phyloP scores from a whole-genome alignment of 805 yeast species.

The Candida easanensis region DNA sequence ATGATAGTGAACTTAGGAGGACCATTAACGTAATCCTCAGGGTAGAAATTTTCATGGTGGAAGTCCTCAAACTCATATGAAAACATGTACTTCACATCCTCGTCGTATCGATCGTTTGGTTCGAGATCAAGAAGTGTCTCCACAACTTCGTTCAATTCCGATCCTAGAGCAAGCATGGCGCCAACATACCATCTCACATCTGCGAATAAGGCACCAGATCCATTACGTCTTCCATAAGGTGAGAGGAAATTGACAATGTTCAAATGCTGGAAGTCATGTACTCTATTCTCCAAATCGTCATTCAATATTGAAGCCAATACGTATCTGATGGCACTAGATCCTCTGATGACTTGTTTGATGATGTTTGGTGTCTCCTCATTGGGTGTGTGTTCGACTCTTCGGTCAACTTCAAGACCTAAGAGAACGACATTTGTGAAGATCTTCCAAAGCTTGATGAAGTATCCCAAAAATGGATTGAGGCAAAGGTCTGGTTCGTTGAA shows the following conservation, averaged over 20 bases:
- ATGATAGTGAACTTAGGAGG: constrained; percentile 27
- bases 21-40: constrained; percentile 33
- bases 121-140: constrained; percentile 54
- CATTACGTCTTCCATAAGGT: constrained; percentile 61
- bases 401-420: constrained; percentile 58
- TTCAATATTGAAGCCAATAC: constrained; percentile 61
- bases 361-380: constrained; percentile 38
- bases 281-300: constrained; percentile 38
- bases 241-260: constrained; percentile 59
- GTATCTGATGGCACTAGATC: constrained; percentile 61
- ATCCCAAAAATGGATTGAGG: constrained; percentile 60
- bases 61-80: constrained; percentile 51
- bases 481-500: constrained; percentile 36
- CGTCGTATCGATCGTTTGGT: constrained; percentile 63
- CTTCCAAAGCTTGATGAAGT: constrained; percentile 63
- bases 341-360: constrained; percentile 51
- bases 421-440: constrained; percentile 56
- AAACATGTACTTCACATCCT: constrained; percentile 60
- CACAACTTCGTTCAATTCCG: constrained; percentile 46
- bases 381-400: constrained; percentile 41
- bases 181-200: constrained; percentile 60
- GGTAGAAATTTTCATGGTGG: constrained; percentile 28
- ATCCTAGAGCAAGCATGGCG: constrained; percentile 49
- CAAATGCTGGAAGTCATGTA: constrained; percentile 58
- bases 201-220: constrained; percentile 56